These are phyloP conservation scores for Coriolopsis trogii DNA, from an alignment of 1,284 basidiomycete genomes.

Conservation along the genomic window DNA sequence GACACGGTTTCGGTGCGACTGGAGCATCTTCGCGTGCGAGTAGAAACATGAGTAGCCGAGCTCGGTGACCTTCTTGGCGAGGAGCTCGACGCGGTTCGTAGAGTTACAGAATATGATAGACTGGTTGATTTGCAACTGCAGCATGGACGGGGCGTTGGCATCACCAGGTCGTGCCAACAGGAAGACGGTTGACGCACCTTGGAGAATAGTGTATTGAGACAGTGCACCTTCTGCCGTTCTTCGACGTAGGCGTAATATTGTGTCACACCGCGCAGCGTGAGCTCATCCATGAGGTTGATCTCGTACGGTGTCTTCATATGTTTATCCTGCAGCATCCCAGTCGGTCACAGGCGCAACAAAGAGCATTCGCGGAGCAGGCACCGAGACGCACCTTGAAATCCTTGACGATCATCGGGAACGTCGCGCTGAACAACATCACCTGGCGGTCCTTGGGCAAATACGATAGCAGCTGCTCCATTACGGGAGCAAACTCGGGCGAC, in stretches of 20 bases:
- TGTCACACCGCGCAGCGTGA: slow-evolving; percentile 97
- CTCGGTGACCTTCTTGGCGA: slow-evolving; percentile 99
- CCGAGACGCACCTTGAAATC: slow-evolving; percentile 84
- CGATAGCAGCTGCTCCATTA: slow-evolving; percentile 94
- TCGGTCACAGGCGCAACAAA: slow-evolving; percentile 9
- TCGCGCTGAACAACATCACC: slow-evolving; percentile 99
- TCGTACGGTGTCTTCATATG: slow-evolving; percentile 97
- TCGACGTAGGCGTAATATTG: slow-evolving; percentile 99
- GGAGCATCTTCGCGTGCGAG: slow-evolving; percentile 99
- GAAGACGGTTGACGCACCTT: slow-evolving; percentile 57
- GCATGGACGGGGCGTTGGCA: background rate
- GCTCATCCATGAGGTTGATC: slow-evolving; percentile 99
- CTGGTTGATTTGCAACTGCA: slow-evolving; percentile 98
- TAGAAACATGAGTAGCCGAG: slow-evolving; percentile 99
- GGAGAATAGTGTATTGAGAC: slow-evolving; percentile 95
- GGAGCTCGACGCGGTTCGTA: slow-evolving; percentile 97
- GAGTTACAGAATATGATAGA: slow-evolving; percentile 99
- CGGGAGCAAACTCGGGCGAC: slow-evolving; percentile 96
- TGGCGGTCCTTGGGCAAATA: slow-evolving; percentile 89
- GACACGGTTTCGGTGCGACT: slow-evolving; percentile 97
- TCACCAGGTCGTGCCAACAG: slow-evolving; percentile 14
- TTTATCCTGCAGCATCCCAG: slow-evolving; percentile 78
- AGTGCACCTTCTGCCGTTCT: slow-evolving; percentile 99
- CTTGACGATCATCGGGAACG: slow-evolving; percentile 99
- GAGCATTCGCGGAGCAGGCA: background rate